A percentile compares a stretch with the other conserved stretches of the same genome.
phyloP scores from a whole-genome alignment of 148 eudicot species.

The Rhododendron kiyosumense region DNA sequence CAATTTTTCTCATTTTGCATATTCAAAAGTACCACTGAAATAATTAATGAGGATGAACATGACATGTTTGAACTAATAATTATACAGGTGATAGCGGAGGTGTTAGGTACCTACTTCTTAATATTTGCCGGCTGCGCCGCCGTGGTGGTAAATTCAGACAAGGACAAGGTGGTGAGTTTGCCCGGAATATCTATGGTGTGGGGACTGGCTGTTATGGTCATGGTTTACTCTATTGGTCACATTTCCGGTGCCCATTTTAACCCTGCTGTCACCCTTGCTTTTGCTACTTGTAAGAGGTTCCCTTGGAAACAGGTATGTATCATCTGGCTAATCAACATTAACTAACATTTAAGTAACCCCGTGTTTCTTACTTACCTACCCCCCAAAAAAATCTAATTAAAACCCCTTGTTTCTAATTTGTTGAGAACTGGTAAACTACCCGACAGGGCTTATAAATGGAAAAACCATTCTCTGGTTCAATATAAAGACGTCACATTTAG shows the following conservation, averaged over 20 bases:
- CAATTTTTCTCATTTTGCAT: not conserved
- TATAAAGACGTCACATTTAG: not conserved
- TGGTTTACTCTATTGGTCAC: conserved; percentile 85
- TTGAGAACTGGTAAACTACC: not conserved
- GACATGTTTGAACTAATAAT: not conserved
- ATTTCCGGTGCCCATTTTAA: conserved; percentile 98
- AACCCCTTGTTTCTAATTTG: not conserved
- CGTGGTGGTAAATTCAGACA: conserved; percentile 56
- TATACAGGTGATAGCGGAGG: conserved; percentile 78
- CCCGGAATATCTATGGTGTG: conserved; percentile 80
- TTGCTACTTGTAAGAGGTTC: conserved; percentile 76
- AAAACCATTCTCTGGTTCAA: too few species aligned
- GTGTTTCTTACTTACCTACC: not conserved
- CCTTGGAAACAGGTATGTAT: conserved; percentile 84
- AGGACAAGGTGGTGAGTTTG: conserved; percentile 38
- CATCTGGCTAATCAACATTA: not conserved
- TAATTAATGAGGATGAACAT: not conserved
- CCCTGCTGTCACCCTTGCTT: conserved; percentile 94
- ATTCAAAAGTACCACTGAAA: not conserved
- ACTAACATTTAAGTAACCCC: too few species aligned
- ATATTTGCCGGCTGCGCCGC: conserved; percentile 85
- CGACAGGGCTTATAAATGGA: not conserved
- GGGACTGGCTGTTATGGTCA: conserved; percentile 91
- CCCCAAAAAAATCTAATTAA: too few species aligned
- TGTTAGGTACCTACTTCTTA: conserved; percentile 74